Base-by-base conservation (phyloP, 805 yeast species). In the Ogataea pignaliae region DNA sequence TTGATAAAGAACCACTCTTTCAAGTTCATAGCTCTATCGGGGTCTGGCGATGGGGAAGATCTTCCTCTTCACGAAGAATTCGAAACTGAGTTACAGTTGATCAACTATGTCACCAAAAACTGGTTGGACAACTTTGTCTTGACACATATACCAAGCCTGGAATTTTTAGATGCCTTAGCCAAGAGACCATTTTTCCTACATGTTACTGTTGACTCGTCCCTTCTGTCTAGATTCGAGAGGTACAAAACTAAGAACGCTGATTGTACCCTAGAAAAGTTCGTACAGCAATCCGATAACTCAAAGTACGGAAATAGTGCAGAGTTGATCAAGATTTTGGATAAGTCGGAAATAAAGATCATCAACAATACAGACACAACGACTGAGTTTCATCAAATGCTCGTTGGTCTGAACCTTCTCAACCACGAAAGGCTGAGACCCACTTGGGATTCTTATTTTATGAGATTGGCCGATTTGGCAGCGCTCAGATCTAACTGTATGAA, bases 381-480 rank as follows among this genome's bases (percentile, higher is more conserved):
- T 18, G 63, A 65, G 13, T 63, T 80, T 14, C 63, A 65, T 40
- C 47, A 54, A 0, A 65, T 66, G 29, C 63, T 81, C 2, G 54
- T 65, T n/a, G 50, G 59, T 8, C 55, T 79, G 11, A 60, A 78
- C 45, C 51, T 81, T 10, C 45, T 62, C 46, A 82, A 88, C 40
- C 38, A 69, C 16, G 67, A 78, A 16, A 68, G 96, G 31, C 69
- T 88, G 30, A 69, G 99, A 44, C 99, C 99, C 1, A 78, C 83
- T 3, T 93, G 99, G 99, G 99, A 93, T 61, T 77, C 91, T 1
- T 93, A 93, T 61, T 93, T 93, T 64, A 93, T 93, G 99, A 72
- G 81, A 36, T 66, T 93, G 46, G 97, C 99, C 0, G 89, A 88
- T 52, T 72, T 93, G 56, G 99, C 99, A 0, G 96, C 99, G 0